phyloP scores from a whole-genome alignment of 495 filamentous ascomycete species.

The Neurospora sp. region DNA sequence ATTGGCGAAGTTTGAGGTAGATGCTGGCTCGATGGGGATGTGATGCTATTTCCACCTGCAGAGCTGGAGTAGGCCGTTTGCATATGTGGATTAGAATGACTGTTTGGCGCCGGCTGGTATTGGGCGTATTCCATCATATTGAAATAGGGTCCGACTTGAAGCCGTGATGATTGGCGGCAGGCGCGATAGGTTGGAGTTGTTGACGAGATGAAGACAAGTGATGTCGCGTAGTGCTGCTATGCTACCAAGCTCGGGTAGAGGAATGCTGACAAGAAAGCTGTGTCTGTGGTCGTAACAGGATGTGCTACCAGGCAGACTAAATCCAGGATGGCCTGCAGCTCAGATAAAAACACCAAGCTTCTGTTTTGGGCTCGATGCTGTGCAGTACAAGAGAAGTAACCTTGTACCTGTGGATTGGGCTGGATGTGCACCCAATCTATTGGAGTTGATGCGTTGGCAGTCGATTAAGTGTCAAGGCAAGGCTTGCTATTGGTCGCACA shows the following conservation, averaged over 20 bases:
- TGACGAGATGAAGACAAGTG: background rate
- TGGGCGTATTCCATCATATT: conserved; percentile 63
- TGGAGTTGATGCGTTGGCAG: conserved; percentile 51
- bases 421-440: conserved; percentile 45
- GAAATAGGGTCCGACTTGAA: conserved; percentile 10
- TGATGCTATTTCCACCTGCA: conserved; percentile 49
- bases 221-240: background rate
- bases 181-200: conserved; percentile 1
- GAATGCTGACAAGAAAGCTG: conserved; percentile 9
- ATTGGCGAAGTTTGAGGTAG: conserved; percentile 51
- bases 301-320: conserved; percentile 13
- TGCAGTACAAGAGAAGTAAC: conserved; percentile 33
- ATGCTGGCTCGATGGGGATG: conserved; percentile 51
- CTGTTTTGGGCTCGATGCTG: conserved; percentile 29
- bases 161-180: conserved; percentile 11
- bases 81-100: conserved; percentile 38
- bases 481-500: conserved; percentile 44
- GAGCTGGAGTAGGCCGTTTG: conserved; percentile 40
- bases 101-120: conserved; percentile 49
- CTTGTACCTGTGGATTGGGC: conserved; percentile 40
- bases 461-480: conserved; percentile 33
- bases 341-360: conserved; percentile 19
- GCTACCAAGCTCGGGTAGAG: conserved; percentile 6
- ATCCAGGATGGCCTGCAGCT: conserved; percentile 8
- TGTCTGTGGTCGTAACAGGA: conserved; percentile 2